A percentile compares a stretch with the other conserved stretches of the same genome.
Conservation (phyloP, 345 rosid species). For the Psidium friedrichsthalianum region DNA sequence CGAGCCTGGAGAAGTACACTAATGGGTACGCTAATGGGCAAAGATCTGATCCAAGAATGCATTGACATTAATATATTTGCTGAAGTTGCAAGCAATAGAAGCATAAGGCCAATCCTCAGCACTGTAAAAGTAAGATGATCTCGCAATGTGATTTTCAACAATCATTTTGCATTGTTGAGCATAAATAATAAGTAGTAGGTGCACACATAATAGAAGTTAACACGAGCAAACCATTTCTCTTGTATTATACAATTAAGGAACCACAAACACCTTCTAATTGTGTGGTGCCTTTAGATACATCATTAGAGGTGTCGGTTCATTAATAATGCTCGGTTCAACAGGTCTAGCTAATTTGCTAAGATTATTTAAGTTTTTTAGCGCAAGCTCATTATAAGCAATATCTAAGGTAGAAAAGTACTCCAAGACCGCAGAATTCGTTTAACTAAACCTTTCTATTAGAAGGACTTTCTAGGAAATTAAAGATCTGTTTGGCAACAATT, state of each 20-base stretch:
- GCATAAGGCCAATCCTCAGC: neutral
- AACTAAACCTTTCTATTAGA: constrained; percentile 95
- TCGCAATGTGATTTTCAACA: neutral
- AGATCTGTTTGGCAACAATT: too few relatives aligned
- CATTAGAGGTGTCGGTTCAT: fast-evolving
- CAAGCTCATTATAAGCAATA: neutral
- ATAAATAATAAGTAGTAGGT: neutral
- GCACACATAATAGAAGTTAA: neutral
- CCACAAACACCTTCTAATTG: neutral
- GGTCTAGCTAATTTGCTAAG: neutral
- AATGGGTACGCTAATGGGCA: neutral
- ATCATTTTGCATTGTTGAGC: neutral
- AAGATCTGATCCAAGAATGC: neutral
- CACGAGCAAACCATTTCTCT: neutral
- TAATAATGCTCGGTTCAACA: neutral
- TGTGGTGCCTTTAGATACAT: neutral
- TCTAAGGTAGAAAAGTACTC: too few relatives aligned
- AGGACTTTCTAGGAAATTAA: constrained; percentile 93
- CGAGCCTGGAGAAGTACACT: neutral
- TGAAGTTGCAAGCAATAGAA: neutral
- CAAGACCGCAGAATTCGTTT: too few relatives aligned
- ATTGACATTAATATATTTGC: neutral
- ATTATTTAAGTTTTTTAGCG: neutral
- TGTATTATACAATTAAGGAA: neutral
- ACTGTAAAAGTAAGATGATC: neutral